These are phyloP conservation scores for Chimonanthus salicifolius DNA, from an alignment of 164 flowering plant species.

Conservation along the genomic window DNA sequence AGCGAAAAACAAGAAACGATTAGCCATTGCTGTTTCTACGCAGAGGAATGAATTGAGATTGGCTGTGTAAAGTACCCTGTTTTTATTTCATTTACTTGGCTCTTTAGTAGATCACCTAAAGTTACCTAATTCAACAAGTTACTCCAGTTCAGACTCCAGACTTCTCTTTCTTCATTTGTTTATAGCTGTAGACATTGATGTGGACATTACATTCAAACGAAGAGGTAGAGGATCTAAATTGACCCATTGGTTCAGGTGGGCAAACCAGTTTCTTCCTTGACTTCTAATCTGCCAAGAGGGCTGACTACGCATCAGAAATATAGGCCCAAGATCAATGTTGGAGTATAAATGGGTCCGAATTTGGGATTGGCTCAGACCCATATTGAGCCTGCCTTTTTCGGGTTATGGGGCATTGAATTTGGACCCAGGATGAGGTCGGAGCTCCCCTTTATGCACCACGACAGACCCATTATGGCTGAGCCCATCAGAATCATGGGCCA, in stretches of 20 bases:
- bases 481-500: too few relatives aligned
- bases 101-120: neutral
- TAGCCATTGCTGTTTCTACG: slow-evolving; percentile 12
- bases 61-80: neutral
- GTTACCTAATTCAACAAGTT: neutral
- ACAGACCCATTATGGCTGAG: too few relatives aligned
- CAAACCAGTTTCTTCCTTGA: neutral
- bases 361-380: too few relatives aligned
- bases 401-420: too few relatives aligned
- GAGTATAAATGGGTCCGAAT: too few relatives aligned
- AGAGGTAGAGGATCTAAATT: neutral
- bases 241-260: neutral
- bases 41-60: neutral
- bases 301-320: neutral
- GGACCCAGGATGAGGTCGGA: too few relatives aligned
- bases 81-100: neutral
- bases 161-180: neutral
- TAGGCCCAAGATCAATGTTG: neutral
- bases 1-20: slow-evolving; percentile 1
- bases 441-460: too few relatives aligned
- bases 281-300: too few relatives aligned
- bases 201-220: neutral
- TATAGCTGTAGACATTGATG: neutral
- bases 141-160: neutral
- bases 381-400: too few relatives aligned